A percentile compares a stretch with the other conserved stretches of the same genome.
These are phyloP conservation scores for Fusarium brevicatenulatum DNA, from an alignment of 2,329 filamentous ascomycete species.

Conservation along the genomic window DNA sequence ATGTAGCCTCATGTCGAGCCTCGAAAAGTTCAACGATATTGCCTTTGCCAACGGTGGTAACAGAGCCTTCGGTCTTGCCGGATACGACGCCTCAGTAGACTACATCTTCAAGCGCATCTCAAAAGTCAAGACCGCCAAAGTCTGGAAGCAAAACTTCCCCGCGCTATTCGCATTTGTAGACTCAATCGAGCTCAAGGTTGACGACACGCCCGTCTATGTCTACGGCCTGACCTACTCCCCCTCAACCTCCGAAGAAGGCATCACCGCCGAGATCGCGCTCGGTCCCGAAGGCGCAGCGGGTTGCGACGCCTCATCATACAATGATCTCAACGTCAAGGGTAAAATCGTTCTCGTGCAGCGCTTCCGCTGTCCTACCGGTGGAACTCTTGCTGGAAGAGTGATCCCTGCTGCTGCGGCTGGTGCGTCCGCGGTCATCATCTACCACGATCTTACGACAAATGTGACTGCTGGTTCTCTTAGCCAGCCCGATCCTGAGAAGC, in stretches of 20 bases:
- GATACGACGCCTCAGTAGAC: conserved; percentile 60
- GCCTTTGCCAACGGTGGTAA: conserved; percentile 58
- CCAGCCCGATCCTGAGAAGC: conserved; percentile 32
- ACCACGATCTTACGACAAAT: conserved; percentile 34
- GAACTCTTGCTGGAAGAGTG: conserved; percentile 37
- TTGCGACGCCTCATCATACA: conserved; percentile 32
- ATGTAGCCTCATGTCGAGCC: conserved; percentile 21
- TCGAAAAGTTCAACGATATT: conserved; percentile 33
- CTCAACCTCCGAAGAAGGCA: conserved; percentile 29
- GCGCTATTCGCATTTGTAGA: conserved; percentile 58
- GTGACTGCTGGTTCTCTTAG: conserved; percentile 37
- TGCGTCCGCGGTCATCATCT: conserved; percentile 34
- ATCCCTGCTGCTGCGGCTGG: conserved; percentile 35
- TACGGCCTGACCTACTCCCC: conserved; percentile 38
- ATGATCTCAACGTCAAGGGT: conserved; percentile 35
- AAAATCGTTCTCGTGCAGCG: conserved; percentile 43
- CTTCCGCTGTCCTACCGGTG: conserved; percentile 39
- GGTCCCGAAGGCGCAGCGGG: conserved; percentile 38
- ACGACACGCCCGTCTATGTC: conserved; percentile 29
- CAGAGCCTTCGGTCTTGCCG: conserved; percentile 62
- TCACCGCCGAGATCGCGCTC: conserved; percentile 34
- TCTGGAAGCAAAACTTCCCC: conserved; percentile 61
- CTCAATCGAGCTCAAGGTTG: conserved; percentile 50
- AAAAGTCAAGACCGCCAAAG: conserved; percentile 49
- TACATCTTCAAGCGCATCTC: conserved; percentile 59